A percentile compares a stretch with the other conserved stretches of the same genome.
phyloP scores from a whole-genome alignment of 345 rosid species.

The Melastoma malabathricum region DNA sequence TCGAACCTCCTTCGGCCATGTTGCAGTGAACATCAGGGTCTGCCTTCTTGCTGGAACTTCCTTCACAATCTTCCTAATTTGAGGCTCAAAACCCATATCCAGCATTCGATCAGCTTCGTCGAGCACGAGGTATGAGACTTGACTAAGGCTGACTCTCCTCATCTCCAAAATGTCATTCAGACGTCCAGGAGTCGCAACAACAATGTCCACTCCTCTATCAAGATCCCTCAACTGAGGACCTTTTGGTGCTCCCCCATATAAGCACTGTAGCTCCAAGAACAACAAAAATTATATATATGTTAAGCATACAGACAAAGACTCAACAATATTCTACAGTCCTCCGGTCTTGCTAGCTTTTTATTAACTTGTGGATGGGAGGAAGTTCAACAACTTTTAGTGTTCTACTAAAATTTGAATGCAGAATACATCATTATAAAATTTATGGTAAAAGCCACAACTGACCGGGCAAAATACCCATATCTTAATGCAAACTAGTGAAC shows the following conservation, averaged over 20 bases:
- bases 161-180: slow-evolving; percentile 94
- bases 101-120: slow-evolving; percentile 99
- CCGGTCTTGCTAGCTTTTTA: no score
- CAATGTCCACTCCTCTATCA: slow-evolving; percentile 85
- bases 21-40: slow-evolving; percentile 98
- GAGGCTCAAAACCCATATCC: slow-evolving; percentile 99
- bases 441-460: no score
- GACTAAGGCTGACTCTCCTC: slow-evolving; percentile 79
- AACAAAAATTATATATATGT: slow-evolving; percentile 3
- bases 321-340: no score
- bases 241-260: slow-evolving; percentile 98
- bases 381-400: no score
- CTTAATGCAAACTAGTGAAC: no score
- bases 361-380: no score
- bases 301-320: not conserved
- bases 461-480: no score
- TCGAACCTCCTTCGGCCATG: slow-evolving; percentile 97
- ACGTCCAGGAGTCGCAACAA: slow-evolving; percentile 98
- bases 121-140: slow-evolving; percentile 84
- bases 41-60: slow-evolving; percentile 89
- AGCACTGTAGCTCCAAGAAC: slow-evolving; percentile 37
- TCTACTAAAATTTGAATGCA: no score
- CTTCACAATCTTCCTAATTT: slow-evolving; percentile 87
- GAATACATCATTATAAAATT: no score
- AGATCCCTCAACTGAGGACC: slow-evolving; percentile 85